These are phyloP conservation scores for Trichophyton benhamiae DNA, from an alignment of 2,329 filamentous ascomycete species.

Conservation along the genomic window DNA sequence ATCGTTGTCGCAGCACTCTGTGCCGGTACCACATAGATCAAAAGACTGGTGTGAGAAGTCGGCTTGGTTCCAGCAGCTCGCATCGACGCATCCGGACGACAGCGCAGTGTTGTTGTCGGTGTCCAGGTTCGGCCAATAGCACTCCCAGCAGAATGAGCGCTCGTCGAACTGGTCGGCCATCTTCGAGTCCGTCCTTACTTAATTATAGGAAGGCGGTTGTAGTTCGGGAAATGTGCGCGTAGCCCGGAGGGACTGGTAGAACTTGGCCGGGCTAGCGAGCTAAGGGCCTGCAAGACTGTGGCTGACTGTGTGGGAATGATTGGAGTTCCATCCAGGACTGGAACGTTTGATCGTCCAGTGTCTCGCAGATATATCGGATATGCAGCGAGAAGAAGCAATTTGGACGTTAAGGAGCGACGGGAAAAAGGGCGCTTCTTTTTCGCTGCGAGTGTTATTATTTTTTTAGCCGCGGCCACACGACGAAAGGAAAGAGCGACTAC, in stretches of 20 bases:
- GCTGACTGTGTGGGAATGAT: background rate
- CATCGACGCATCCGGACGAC: conserved; percentile 15
- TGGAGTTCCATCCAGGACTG: background rate
- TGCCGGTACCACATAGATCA: conserved; percentile 20
- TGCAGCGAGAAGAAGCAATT: background rate
- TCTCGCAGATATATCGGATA: background rate
- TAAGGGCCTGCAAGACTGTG: background rate
- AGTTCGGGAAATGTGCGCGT: background rate
- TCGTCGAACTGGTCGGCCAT: conserved; percentile 9
- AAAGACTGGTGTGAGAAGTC: conserved; percentile 21
- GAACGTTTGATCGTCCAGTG: background rate
- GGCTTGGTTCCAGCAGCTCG: conserved; percentile 21
- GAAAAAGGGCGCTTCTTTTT: background rate
- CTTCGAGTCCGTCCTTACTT: background rate
- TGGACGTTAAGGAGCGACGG: background rate
- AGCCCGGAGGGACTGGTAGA: background rate
- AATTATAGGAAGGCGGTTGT: background rate
- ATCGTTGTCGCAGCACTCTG: conserved; percentile 30
- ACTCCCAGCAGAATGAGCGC: conserved; percentile 30
- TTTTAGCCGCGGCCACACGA: conserved; percentile 3
- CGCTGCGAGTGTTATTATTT: background rate
- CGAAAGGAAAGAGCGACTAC: background rate
- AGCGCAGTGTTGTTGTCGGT: conserved; percentile 20
- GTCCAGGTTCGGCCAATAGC: conserved; percentile 30
- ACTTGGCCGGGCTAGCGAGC: background rate